Percentiles rank a stretch among this genome's conserved stretches.
These are phyloP conservation scores for Phlebiopsis gigantea DNA, from an alignment of 768 basidiomycete genomes.

Conservation along the genomic window DNA sequence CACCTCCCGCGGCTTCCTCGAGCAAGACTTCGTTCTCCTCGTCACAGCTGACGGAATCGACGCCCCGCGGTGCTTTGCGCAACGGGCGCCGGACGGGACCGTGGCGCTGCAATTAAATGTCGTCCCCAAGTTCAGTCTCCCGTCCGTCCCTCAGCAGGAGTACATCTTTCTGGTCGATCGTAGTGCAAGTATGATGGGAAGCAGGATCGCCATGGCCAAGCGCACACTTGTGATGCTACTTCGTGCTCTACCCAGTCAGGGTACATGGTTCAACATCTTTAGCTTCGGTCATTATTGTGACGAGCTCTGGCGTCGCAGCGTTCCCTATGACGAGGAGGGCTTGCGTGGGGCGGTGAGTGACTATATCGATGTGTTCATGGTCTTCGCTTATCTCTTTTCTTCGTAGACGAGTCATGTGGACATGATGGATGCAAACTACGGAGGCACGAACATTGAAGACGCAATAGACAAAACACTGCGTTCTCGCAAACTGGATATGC, in stretches of 20 bases:
- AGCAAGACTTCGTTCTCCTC: slow-evolving; percentile 45
- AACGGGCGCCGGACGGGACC: slow-evolving; percentile 30
- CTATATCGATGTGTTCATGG: background rate
- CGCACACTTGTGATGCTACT: slow-evolving; percentile 42
- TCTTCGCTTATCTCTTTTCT: background rate
- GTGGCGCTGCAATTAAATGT: slow-evolving; percentile 49
- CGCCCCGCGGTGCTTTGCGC: slow-evolving; percentile 51
- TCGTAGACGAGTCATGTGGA: slow-evolving; percentile 26
- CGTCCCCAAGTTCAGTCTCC: slow-evolving; percentile 46
- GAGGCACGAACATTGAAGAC: slow-evolving; percentile 45
- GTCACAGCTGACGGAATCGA: slow-evolving; percentile 47
- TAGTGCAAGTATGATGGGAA: slow-evolving; percentile 44
- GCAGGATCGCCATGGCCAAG: slow-evolving; percentile 43
- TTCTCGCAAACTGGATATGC: slow-evolving; percentile 27
- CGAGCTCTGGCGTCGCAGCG: slow-evolving; percentile 33
- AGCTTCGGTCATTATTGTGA: slow-evolving; percentile 37
- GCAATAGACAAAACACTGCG: slow-evolving; percentile 39
- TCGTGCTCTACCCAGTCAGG: slow-evolving; percentile 37
- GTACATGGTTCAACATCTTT: slow-evolving; percentile 52
- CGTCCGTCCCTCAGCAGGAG: slow-evolving; percentile 41
- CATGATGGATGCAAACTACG: slow-evolving; percentile 36
- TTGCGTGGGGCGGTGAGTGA: slow-evolving; percentile 35
- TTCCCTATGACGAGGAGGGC: slow-evolving; percentile 24
- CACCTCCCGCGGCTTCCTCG: slow-evolving; percentile 37
- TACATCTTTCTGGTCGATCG: slow-evolving; percentile 60